Evolutionary conservation across 352 stramenopile genomes (phyloP).

Genomic region (Pythium aristosporum): DNA sequence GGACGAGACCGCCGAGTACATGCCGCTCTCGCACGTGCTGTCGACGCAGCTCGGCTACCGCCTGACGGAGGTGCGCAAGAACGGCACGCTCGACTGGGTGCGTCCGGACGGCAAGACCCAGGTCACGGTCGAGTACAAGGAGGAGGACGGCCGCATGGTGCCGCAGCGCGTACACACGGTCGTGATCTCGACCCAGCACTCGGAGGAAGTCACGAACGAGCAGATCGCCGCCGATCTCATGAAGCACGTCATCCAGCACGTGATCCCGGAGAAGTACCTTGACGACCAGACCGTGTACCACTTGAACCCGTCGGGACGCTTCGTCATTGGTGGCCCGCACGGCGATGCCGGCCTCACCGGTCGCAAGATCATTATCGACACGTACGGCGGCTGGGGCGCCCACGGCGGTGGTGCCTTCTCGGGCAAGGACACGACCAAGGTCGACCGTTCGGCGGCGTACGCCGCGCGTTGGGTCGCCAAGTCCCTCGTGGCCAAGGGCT

Average conservation of each 20-base stretch:
- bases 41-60: constrained; percentile 95
- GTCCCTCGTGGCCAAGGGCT: constrained; percentile 94
- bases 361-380: constrained; percentile 99
- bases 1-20: constrained; percentile 96
- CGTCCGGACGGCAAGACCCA: constrained; percentile 99
- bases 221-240: constrained; percentile 98
- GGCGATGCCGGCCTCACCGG: constrained; percentile 98
- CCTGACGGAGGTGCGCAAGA: constrained; percentile 99
- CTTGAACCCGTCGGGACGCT: constrained; percentile 98
- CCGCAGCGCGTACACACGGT: constrained; percentile 98
- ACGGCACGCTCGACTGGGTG: constrained; percentile 98
- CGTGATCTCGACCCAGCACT: constrained; percentile 99
- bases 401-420: constrained; percentile 99
- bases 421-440: constrained; percentile 99
- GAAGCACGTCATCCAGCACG: constrained; percentile 98
- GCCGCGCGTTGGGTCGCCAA: constrained; percentile 99
- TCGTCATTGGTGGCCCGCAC: constrained; percentile 99
- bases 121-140: constrained; percentile 98
- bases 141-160: constrained; percentile 93
- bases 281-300: constrained; percentile 99
- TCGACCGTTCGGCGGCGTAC: constrained; percentile 98
- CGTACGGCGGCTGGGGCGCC: constrained; percentile 98
- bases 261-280: constrained; percentile 98
- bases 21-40: constrained; percentile 98
- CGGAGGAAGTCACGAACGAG: constrained; percentile 98